phyloP scores from a whole-genome alignment of 2,329 filamentous ascomycete genomes.

The Blumeriella jaapii region DNA sequence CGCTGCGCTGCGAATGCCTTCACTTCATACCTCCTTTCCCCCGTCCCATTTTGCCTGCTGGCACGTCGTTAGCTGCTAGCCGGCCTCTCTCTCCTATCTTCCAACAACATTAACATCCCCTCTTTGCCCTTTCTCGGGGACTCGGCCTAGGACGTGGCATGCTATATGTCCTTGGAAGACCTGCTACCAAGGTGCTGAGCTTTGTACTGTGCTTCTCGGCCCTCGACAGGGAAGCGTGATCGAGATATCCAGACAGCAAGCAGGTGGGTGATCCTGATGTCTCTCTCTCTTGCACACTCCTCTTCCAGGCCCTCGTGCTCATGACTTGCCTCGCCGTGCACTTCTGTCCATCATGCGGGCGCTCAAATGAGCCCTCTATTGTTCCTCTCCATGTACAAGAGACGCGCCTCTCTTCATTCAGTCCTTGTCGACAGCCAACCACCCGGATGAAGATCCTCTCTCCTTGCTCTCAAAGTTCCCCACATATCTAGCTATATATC shows the following conservation, averaged over 20 bases:
- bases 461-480: constrained; percentile 1
- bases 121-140: too few species aligned
- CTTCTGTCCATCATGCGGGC: constrained; percentile 14
- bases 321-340: constrained; percentile 14
- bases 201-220: neutral
- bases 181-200: neutral
- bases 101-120: neutral
- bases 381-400: neutral
- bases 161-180: neutral
- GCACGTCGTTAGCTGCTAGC: constrained; percentile 3
- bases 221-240: constrained; percentile 15
- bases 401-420: neutral
- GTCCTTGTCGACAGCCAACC: constrained; percentile 2
- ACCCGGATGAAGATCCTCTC: constrained; percentile 1
- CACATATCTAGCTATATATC: constrained; percentile 2
- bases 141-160: neutral
- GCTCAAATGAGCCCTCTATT: constrained; percentile 6
- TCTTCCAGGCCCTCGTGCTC: neutral
- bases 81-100: neutral
- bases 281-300: constrained; percentile 7
- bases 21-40: constrained; percentile 16
- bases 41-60: constrained; percentile 3
- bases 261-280: constrained; percentile 21
- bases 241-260: constrained; percentile 12
- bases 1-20: constrained; percentile 14